Base-by-base conservation (phyloP, 2,329 filamentous ascomycete species). In the Diplodia intermedia region DNA sequence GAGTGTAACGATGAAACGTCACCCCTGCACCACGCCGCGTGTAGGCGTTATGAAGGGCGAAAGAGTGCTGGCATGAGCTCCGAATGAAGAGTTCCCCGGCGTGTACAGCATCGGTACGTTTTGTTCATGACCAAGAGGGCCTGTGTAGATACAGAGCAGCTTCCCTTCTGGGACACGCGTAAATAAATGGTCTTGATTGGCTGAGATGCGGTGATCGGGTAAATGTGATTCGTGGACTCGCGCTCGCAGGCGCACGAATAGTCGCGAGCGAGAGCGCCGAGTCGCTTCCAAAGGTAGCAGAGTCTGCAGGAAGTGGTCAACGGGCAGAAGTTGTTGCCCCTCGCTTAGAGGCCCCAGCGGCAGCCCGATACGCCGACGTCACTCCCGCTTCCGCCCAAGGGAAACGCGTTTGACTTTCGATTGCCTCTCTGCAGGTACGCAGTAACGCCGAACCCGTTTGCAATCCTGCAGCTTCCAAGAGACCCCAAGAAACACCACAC, bases 311-410 rank as follows among this genome's bases (percentile, higher is more conserved):
- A 8, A 38, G 20, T 8, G 26, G 54, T 38, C 31, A n/a, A 26
- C 31, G n/a, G 20, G 4, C 36, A 43, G 55, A 60, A 60, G 55
- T 49, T 11, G 56, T 66, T 66, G 63, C 52, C 52, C 63, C 52
- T 66, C 63, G 63, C 63, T 66, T 66, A 66, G 63, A 49, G 15
- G 56, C 31, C 6, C 31, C 56, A 40, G 56, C 56, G 56, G 38
- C n/a, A 61, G 60, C 60, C 60, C 60, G 60, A 62, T 29, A 50
- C 33, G 57, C 40, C 63, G 63, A 60, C 63, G 63, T 66, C 63
- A 66, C 62, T 47, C 29, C 47, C 65, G 52, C 53, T 38, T 29
- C 62, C 63, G 63, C 63, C 53, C 63, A 56, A 47, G n/a, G 43
- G 43, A n/a, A 67, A 52, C 40, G 65, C 65, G 60, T 31, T 52